Percentiles rank a stretch among this genome's conserved stretches.
Evolutionary conservation across 2,329 filamentous ascomycete genomes (phyloP).

Genomic region (Cordyceps farinosa): DNA sequence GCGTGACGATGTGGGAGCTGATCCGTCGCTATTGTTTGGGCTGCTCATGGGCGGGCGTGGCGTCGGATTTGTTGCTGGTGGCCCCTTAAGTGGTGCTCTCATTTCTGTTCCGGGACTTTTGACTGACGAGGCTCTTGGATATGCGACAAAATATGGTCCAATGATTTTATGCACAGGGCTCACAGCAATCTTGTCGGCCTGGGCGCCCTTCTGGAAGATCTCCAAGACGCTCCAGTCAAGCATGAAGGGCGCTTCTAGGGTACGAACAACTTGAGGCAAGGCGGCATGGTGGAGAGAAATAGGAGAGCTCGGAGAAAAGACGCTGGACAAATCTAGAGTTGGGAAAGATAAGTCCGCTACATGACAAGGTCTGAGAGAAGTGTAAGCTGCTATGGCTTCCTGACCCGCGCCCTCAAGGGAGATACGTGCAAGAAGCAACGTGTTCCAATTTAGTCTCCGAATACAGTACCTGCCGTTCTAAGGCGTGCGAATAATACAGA

Average conservation of each 20-base stretch:
- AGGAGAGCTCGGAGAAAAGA: not conserved
- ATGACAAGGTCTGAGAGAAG: no score
- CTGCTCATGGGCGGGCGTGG: slow-evolving; percentile 31
- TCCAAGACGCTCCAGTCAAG: slow-evolving; percentile 2
- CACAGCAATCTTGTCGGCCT: slow-evolving; percentile 30
- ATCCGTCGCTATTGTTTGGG: slow-evolving; percentile 30
- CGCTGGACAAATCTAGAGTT: no score
- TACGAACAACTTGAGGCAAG: not conserved
- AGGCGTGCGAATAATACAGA: no score
- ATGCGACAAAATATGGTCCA: slow-evolving; percentile 31
- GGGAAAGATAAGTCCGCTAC: no score
- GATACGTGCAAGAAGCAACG: no score
- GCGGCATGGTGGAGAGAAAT: not conserved
- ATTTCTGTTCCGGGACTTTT: slow-evolving; percentile 25
- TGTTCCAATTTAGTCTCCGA: no score
- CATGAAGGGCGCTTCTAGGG: not conserved
- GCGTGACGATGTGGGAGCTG: slow-evolving; percentile 23
- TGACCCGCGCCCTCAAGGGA: no score
- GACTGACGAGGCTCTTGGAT: slow-evolving; percentile 28
- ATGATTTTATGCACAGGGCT: slow-evolving; percentile 33
- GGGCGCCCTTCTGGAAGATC: slow-evolving; percentile 37
- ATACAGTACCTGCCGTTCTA: no score
- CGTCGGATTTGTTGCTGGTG: slow-evolving; percentile 28
- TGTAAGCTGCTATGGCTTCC: no score
- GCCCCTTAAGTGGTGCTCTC: slow-evolving; percentile 29